A percentile compares a stretch with the other conserved stretches of the same genome.
phyloP scores from a whole-genome alignment of 176 grass and related monocot genomes.

The Aegilops longissima region DNA sequence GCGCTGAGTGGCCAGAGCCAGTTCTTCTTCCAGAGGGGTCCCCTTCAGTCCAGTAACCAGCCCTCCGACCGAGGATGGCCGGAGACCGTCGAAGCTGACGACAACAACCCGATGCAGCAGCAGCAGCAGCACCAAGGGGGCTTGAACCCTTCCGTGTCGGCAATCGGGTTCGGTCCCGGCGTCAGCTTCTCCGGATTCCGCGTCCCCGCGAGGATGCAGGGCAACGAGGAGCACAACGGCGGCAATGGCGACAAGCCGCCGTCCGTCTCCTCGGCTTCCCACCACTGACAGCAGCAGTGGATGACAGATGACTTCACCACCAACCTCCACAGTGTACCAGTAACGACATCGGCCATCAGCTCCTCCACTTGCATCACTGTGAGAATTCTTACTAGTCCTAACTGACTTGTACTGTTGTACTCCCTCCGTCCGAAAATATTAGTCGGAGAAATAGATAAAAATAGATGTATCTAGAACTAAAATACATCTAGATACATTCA shows the following conservation, averaged over 20 bases:
- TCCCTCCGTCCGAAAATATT: too few species aligned
- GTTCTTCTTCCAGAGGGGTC: conserved; percentile 90
- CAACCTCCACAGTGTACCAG: conserved; percentile 27
- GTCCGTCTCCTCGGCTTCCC: conserved; percentile 76
- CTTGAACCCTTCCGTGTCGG: conserved; percentile 42
- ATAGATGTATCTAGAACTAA: too few species aligned
- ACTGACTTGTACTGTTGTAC: neutral
- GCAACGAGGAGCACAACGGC: conserved; percentile 85
- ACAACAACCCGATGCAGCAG: conserved; percentile 40
- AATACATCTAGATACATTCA: too few species aligned
- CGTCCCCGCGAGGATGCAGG: conserved; percentile 83
- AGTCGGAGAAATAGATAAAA: too few species aligned
- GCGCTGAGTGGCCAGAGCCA: conserved; percentile 61
- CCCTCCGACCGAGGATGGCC: conserved; percentile 84
- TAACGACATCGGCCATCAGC: conserved; percentile 7
- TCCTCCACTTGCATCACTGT: conserved; percentile 36
- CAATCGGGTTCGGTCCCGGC: conserved; percentile 63
- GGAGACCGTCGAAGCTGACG: conserved; percentile 61
- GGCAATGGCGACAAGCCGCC: conserved; percentile 68
- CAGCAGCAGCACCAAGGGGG: conserved; percentile 46
- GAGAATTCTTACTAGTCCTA: conserved; percentile 11
- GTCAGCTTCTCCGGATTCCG: conserved; percentile 79
- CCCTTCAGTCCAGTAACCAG: conserved; percentile 99
- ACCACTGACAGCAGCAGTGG: conserved; percentile 66
- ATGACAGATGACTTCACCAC: conserved; percentile 36